Base-by-base conservation (phyloP, 495 filamentous ascomycete species). In the Rhizodiscina lignyota region DNA sequence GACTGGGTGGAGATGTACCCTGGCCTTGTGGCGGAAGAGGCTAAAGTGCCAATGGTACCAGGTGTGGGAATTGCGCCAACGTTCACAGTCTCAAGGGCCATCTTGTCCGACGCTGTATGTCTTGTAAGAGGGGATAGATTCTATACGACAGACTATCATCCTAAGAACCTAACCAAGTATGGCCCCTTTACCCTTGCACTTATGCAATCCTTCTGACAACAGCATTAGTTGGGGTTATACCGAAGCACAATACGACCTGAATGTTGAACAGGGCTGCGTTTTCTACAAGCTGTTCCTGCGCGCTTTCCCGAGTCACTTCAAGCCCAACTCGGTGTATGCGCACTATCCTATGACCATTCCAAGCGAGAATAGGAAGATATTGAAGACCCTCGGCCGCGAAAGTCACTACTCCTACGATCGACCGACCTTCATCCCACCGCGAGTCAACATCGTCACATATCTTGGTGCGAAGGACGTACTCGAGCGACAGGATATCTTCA, bases 291-390 rank as follows among this genome's bases (percentile, higher is more conserved):
- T 91, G 35, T 74, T 83, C 34, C 57, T 77, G 32, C 67, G 78
- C 16, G 77, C 82, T 2, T 84, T 92, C 64, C 83, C 83, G 2
- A 68, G 77, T 42, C 71, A 75, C 50, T 87, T 81, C 70, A 77
- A 74, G 51, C 49, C 60, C 20, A 77, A 89, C 55, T 85, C 79
- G 1, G 72, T 86, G 39, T 91, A 89, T 40, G 81, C 81, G n/a
- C 79, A 84, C 45, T 89, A 80, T 49, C 83, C 83, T 3, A 79
- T 92, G 70, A 83, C 79, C 4, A 74, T 79, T 18, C 78, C 79
- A 6, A 45, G 55, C 21, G 83, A 89, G 53, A 89, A 79, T 44
- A 54, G 61, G 27, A 72, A 70, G 45, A 87, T 91, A 42, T 66
- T 77, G 49, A 79, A 72, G 45, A 58, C 67, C 35, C 68, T 91